phyloP scores from a whole-genome alignment of 1,284 basidiomycete genomes.

The Ustilago shanxiensis region DNA sequence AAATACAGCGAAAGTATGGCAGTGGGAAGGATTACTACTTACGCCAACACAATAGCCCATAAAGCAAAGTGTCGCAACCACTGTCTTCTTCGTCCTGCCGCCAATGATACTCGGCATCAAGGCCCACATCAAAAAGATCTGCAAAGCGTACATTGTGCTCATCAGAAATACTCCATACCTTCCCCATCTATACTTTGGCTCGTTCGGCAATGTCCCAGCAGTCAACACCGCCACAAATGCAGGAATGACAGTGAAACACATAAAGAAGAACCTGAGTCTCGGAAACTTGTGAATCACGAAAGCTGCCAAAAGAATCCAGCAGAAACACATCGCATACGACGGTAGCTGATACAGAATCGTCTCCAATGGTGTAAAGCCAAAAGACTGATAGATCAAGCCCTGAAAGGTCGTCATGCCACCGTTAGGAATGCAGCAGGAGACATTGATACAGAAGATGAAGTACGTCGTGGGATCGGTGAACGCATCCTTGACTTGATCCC shows the following conservation, averaged over 20 bases:
- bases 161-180: constrained; percentile 65
- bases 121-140: constrained; percentile 62
- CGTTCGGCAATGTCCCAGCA: constrained; percentile 34
- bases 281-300: constrained; percentile 54
- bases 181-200: constrained; percentile 52
- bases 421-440: constrained; percentile 48
- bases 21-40: neutral
- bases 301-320: constrained; percentile 67
- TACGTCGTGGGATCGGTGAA: constrained; percentile 51
- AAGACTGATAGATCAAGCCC: constrained; percentile 53
- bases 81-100: constrained; percentile 67
- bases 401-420: constrained; percentile 64
- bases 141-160: constrained; percentile 61
- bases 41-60: constrained; percentile 66
- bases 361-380: constrained; percentile 58
- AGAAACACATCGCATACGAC: constrained; percentile 59
- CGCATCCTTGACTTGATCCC: constrained; percentile 62
- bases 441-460: constrained; percentile 62
- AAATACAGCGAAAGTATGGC: neutral
- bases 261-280: constrained; percentile 63
- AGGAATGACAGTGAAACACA: constrained; percentile 51
- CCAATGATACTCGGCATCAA: constrained; percentile 66
- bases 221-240: constrained; percentile 31
- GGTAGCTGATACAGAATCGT: constrained; percentile 67
- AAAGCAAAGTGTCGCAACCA: constrained; percentile 60